Evolutionary conservation across 2,329 filamentous ascomycete genomes (phyloP).

Genomic region (Trichoderma polysporum): DNA sequence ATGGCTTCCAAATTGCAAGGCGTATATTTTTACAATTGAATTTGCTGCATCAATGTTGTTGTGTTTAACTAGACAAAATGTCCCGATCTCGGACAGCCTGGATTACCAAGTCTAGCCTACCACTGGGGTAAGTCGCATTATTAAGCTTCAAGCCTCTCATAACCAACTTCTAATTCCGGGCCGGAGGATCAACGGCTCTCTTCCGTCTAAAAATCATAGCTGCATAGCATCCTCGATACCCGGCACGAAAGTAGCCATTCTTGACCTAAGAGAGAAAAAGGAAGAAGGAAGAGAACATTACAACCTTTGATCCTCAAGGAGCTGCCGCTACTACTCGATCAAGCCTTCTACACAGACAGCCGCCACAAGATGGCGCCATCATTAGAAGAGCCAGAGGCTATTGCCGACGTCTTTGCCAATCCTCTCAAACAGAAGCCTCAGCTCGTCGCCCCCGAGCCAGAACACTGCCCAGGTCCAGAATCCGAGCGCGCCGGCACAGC

Average conservation of each 20-base stretch:
- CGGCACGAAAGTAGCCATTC: background rate
- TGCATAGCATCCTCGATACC: background rate
- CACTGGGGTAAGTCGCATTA: constrained; percentile 20
- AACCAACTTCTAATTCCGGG: background rate
- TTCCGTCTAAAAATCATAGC: background rate
- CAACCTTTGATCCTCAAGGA: background rate
- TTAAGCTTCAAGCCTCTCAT: constrained; percentile 23
- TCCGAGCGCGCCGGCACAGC: constrained; percentile 67
- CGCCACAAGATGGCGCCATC: constrained; percentile 69
- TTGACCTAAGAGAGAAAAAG: background rate
- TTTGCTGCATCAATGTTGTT: background rate
- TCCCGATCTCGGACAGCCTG: constrained; percentile 12
- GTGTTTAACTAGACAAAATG: background rate
- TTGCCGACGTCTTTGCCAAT: constrained; percentile 70
- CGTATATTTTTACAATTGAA: background rate
- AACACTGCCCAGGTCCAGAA: constrained; percentile 92
- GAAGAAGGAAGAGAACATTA: background rate
- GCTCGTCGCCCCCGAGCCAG: constrained; percentile 91
- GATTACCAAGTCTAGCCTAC: constrained; percentile 1
- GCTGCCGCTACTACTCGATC: background rate
- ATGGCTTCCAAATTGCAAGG: too few species aligned
- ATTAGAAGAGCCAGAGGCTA: constrained; percentile 66
- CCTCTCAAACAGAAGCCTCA: constrained; percentile 76
- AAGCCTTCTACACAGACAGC: background rate
- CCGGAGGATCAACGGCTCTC: background rate